A percentile compares a stretch with the other conserved stretches of the same genome.
Evolutionary conservation across 2,329 filamentous ascomycete genomes (phyloP).

Genomic region (Neurospora crassa): DNA sequence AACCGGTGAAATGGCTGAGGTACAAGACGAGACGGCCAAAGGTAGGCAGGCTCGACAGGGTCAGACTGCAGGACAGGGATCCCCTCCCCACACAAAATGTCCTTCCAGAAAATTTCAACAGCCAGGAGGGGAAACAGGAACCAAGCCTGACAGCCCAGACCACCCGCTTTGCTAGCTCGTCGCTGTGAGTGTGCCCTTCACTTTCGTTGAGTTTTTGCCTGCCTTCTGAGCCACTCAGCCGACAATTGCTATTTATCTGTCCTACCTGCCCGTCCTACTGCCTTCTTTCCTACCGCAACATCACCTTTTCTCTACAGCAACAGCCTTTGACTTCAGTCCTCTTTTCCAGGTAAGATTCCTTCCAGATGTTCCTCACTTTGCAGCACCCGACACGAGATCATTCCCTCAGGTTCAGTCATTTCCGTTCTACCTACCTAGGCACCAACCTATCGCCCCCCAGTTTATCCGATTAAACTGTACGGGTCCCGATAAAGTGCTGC

Average conservation of each 20-base stretch:
- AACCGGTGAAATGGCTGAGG: not conserved
- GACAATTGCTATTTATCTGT: not conserved
- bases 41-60: not conserved
- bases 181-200: not conserved
- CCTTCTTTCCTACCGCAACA: not conserved
- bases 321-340: not conserved
- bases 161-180: not conserved
- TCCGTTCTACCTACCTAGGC: too few species aligned
- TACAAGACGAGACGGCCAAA: not conserved
- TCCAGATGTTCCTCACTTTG: not conserved
- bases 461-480: not conserved
- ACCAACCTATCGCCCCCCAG: not conserved
- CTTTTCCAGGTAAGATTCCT: not conserved
- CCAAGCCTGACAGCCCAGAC: not conserved
- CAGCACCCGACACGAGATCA: not conserved
- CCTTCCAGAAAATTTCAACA: constrained; percentile 19
- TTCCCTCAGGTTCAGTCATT: not conserved
- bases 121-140: not conserved
- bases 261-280: not conserved
- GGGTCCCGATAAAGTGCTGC: not conserved
- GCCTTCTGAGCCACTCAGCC: not conserved
- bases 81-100: constrained; percentile 15
- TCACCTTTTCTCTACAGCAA: not conserved
- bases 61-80: constrained; percentile 8
- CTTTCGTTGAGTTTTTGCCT: not conserved